Evolutionary conservation across 192 early-diverging fungal species (phyloP).

Genomic region (Entomortierella chlamydospora): DNA sequence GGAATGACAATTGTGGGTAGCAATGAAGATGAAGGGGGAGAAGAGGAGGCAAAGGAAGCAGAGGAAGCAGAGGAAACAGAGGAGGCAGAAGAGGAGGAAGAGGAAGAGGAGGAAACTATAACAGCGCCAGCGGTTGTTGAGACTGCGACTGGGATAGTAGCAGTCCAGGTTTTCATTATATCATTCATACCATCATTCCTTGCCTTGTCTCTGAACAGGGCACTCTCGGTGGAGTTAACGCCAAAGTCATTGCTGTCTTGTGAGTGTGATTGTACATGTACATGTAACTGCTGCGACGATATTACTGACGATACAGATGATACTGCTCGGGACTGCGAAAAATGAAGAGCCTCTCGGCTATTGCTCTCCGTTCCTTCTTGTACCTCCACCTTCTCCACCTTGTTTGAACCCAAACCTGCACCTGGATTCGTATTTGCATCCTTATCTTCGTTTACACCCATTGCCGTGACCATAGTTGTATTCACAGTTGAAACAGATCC

Average conservation of each 20-base stretch:
- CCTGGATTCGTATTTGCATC: too few species aligned
- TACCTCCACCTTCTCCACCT: too few species aligned
- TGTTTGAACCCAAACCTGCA: too few species aligned
- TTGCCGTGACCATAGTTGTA: too few species aligned
- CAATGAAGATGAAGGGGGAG: constrained; percentile 1
- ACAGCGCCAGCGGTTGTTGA: neutral
- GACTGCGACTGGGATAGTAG: neutral
- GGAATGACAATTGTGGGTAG: neutral
- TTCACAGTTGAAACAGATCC: too few species aligned
- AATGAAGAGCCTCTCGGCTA: neutral
- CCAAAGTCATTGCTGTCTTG: neutral
- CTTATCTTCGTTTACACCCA: too few species aligned
- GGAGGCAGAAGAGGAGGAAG: constrained; percentile 7
- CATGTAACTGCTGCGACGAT: too few species aligned
- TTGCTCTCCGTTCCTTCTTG: neutral
- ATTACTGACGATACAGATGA: too few species aligned
- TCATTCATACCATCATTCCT: neutral
- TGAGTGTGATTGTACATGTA: neutral
- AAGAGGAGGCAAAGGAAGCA: constrained; percentile 2
- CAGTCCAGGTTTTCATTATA: neutral
- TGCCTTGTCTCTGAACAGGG: neutral
- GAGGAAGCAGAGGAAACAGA: too few species aligned
- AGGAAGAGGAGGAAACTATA: neutral
- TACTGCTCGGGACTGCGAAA: constrained; percentile 5
- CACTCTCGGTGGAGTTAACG: neutral